phyloP scores from a whole-genome alignment of 108 stramenopile species.

The Mayamaea pseudoterrestris region DNA sequence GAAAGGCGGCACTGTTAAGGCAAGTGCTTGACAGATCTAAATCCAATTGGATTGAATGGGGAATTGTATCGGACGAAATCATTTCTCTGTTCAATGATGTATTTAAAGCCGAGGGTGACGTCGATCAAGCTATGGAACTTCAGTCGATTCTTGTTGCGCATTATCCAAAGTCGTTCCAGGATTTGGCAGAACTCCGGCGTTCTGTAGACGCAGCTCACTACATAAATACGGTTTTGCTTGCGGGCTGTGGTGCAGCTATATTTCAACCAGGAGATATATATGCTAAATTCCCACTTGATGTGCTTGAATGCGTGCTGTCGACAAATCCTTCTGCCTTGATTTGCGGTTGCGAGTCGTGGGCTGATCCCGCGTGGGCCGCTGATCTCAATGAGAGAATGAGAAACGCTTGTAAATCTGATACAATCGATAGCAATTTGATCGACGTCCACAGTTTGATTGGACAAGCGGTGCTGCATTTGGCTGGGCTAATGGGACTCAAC shows the following conservation, averaged over 20 bases:
- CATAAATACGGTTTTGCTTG: not conserved
- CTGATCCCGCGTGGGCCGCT: not conserved
- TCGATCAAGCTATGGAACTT: no score
- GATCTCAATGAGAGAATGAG: not conserved
- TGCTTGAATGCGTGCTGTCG: not conserved
- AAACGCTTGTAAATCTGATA: not conserved
- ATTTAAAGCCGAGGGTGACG: no score
- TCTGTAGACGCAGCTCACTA: not conserved
- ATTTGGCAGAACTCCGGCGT: not conserved
- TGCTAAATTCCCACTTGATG: no score
- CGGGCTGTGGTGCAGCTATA: not conserved
- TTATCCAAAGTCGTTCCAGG: no score
- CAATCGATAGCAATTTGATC: not conserved
- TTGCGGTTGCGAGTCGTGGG: not conserved
- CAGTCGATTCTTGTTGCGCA: no score
- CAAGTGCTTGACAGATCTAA: no score
- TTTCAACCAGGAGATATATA: not conserved
- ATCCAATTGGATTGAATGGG: no score
- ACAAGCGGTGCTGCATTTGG: constrained; percentile 4
- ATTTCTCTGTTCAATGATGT: no score
- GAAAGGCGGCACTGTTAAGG: no score
- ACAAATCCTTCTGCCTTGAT: not conserved
- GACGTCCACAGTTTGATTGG: not conserved
- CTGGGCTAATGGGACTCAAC: not conserved
- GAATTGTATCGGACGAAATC: no score